phyloP scores from a whole-genome alignment of 2,329 filamentous ascomycete genomes.

The Fusarium fujikuroi region DNA sequence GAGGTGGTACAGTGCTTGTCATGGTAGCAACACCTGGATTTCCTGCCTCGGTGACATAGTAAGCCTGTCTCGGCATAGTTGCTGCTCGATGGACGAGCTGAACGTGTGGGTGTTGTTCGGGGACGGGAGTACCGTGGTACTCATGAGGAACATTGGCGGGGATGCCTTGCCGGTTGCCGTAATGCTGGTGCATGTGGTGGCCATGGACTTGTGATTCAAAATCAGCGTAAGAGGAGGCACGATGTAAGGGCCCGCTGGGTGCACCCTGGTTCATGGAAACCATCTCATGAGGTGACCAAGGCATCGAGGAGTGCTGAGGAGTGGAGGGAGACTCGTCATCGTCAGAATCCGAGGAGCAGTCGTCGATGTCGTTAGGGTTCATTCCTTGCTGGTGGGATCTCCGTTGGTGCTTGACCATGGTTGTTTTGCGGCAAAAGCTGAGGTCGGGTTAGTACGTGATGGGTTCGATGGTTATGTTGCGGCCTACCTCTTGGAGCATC shows the following conservation, averaged over 20 bases:
- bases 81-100: constrained; percentile 62
- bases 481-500: constrained; percentile 69
- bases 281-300: constrained; percentile 61
- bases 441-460: constrained; percentile 29
- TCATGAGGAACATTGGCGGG: constrained; percentile 55
- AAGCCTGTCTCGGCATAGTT: constrained; percentile 59
- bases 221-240: constrained; percentile 65
- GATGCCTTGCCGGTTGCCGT: constrained; percentile 60
- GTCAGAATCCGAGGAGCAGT: constrained; percentile 67
- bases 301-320: constrained; percentile 63
- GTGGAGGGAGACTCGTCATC: constrained; percentile 69
- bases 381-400: constrained; percentile 69
- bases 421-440: constrained; percentile 78
- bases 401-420: constrained; percentile 75
- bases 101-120: constrained; percentile 57
- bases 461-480: not conserved
- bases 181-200: constrained; percentile 53
- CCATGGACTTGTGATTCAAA: constrained; percentile 61
- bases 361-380: constrained; percentile 65
- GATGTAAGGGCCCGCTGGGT: constrained; percentile 56
- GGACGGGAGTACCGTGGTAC: constrained; percentile 55
- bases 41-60: constrained; percentile 70
- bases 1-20: constrained; percentile 61
- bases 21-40: constrained; percentile 72
- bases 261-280: constrained; percentile 51